Conservation (phyloP, 2,329 filamentous ascomycete genomes). For the Xylaria sp. region DNA sequence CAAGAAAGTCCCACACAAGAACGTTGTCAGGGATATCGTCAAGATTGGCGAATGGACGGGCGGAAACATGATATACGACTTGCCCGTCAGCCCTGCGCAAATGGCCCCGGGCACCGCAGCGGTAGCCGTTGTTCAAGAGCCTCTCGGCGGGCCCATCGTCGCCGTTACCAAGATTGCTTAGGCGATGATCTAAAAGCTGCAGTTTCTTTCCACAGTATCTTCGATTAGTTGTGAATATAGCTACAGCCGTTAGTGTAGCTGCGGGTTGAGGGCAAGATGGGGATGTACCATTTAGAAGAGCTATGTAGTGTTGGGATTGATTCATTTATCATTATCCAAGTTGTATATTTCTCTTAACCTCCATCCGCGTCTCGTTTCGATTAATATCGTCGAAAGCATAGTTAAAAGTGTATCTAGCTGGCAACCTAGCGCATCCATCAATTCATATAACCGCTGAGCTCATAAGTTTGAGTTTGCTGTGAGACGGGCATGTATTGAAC, state of each 20-base stretch:
- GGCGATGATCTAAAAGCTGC: neutral
- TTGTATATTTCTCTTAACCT: neutral
- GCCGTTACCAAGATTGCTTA: conserved; percentile 41
- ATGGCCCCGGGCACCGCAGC: conserved; percentile 45
- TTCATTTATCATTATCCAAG: neutral
- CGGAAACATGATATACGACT: conserved; percentile 45
- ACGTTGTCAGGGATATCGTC: conserved; percentile 48
- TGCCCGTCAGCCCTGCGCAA: conserved; percentile 42
- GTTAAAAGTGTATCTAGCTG: neutral
- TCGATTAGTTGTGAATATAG: neutral
- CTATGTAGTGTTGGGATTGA: neutral
- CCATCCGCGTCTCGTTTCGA: neutral
- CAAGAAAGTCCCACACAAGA: conserved; percentile 51
- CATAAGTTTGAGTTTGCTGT: no score
- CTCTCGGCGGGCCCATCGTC: conserved; percentile 45
- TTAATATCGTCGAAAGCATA: neutral
- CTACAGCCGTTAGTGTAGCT: no score
- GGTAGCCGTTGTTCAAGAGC: conserved; percentile 47
- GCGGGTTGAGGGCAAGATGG: neutral
- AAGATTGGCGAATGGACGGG: conserved; percentile 53
- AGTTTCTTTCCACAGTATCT: neutral
- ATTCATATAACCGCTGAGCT: no score
- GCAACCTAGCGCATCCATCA: neutral
- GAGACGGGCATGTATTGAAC: neutral
- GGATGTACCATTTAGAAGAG: neutral